A percentile compares a stretch with the other conserved stretches of the same genome.
Conservation (phyloP, 2,329 filamentous ascomycete genomes). For the Talaromyces pinophilus region DNA sequence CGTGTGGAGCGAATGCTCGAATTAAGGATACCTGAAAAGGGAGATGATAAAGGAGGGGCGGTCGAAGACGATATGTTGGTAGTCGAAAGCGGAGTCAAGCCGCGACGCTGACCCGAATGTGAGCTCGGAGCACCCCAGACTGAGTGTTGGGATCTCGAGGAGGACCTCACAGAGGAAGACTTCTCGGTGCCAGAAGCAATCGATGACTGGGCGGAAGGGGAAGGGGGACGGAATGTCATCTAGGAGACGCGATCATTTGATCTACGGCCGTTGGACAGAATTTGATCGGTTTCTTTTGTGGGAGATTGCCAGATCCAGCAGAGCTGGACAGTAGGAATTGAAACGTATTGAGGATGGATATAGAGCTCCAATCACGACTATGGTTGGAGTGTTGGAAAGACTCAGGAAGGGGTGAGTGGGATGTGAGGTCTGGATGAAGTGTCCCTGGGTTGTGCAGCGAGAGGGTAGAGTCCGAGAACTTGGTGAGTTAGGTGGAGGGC, state of each 20-base stretch:
- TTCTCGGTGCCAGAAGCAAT: conserved; percentile 55
- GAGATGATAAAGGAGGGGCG: conserved; percentile 55
- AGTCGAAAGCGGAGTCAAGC: conserved; percentile 60
- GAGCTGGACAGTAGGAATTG: conserved; percentile 12
- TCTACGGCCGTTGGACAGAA: conserved; percentile 37
- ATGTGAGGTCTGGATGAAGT: conserved; percentile 14
- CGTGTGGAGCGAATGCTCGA: conserved; percentile 56
- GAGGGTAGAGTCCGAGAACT: conserved; percentile 19
- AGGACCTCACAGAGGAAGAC: conserved; percentile 47
- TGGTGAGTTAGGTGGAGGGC: conserved; percentile 16
- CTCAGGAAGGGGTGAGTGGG: conserved; percentile 11
- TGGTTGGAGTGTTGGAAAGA: neutral
- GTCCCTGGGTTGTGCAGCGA: conserved; percentile 11
- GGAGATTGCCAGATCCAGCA: conserved; percentile 19
- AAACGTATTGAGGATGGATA: neutral
- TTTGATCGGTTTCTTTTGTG: conserved; percentile 17
- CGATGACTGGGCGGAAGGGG: conserved; percentile 54
- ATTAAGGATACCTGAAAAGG: conserved; percentile 56
- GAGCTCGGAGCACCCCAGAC: conserved; percentile 59
- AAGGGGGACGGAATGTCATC: conserved; percentile 59
- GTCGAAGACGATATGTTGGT: conserved; percentile 50
- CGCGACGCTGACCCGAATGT: conserved; percentile 58
- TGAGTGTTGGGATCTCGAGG: conserved; percentile 53
- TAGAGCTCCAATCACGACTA: conserved; percentile 2
- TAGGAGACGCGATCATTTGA: conserved; percentile 56